Evolutionary conservation across 495 filamentous ascomycete species (phyloP), one percentile per base, ranked within the genome.

Genomic region (Glarea lozoyensis): DNA sequence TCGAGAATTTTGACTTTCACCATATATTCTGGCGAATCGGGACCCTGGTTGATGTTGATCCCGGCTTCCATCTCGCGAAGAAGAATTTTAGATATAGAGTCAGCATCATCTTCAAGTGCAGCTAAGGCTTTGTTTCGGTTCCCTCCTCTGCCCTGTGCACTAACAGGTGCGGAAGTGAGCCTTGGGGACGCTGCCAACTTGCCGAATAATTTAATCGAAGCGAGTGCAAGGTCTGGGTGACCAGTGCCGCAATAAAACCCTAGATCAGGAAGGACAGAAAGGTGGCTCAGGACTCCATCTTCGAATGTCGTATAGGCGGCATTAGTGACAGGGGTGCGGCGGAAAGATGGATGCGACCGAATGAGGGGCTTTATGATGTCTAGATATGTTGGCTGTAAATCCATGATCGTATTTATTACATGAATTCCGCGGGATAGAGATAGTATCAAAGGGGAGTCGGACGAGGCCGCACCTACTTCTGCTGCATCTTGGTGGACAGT

Each of bases 311-410:
- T 68, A 41, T 90, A 80, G 2, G 85, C 72, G 6, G 78, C 72
- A 54, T 89, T 89, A 1, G 79, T 73, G 13, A 86, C 78, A 27
- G 61, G 60, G 11, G 20, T 19, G 11, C 52, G 43, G 11, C 52
- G 38, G 30, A 43, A 29, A 12, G 48, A 45, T 10, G 65, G 57
- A 29, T 56, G 55, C 18, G 50, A 60, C 55, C 81, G 84, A 46
- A 94, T 68, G 6, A 84, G 51, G 3, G 89, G 86, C 20, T 81
- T 78, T 12, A 96, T 81, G 16, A 96, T 75, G 52, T 95, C 78
- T 40, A 92, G 67, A 59, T 94, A 97, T 6, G 90, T 97, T 7
- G 86, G 77, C 61, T 99, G 92, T 42, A 95, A 73, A 43, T 84
- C 81, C 51, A 96, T 65, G 15, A 90, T 73, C 46, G 82, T 65